A percentile compares a stretch with the other conserved stretches of the same genome.
phyloP scores from a whole-genome alignment of 2,329 filamentous ascomycete species.

The Alternaria consortialis region DNA sequence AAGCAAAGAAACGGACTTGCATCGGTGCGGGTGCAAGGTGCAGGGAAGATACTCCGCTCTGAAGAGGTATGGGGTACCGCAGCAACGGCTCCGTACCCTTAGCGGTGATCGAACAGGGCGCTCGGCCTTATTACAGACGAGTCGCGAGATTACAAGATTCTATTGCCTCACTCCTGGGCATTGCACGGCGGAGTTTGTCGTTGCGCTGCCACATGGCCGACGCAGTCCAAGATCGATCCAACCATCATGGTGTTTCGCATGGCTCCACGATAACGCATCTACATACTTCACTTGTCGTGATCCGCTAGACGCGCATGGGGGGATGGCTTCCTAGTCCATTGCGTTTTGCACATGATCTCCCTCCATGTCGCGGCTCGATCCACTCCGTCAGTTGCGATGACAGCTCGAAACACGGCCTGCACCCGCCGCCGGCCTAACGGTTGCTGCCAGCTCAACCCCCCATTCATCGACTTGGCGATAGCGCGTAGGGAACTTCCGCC shows the following conservation, averaged over 20 bases:
- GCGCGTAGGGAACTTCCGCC: conserved; percentile 11
- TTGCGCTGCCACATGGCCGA: conserved; percentile 14
- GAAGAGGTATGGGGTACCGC: conserved; percentile 25
- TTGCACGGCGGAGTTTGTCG: conserved; percentile 10
- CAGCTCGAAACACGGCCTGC: conserved; percentile 1
- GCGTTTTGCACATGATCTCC: conserved; percentile 3
- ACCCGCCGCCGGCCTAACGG: background rate
- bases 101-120: conserved; percentile 27
- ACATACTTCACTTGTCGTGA: background rate
- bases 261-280: conserved; percentile 5
- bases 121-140: conserved; percentile 19
- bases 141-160: conserved; percentile 9
- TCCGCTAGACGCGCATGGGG: background rate
- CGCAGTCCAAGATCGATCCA: conserved; percentile 8
- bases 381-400: conserved; percentile 1
- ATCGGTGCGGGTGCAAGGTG: conserved; percentile 22
- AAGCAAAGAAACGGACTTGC: conserved; percentile 27
- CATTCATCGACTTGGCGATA: conserved; percentile 6
- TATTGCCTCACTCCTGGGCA: conserved; percentile 19
- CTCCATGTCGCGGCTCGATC: background rate
- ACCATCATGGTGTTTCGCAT: background rate
- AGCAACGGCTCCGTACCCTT: conserved; percentile 30
- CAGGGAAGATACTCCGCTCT: conserved; percentile 2
- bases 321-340: background rate
- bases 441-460: conserved; percentile 3